Conservation (phyloP, 108 stramenopile genomes). For the Conticribra guillardii region DNA sequence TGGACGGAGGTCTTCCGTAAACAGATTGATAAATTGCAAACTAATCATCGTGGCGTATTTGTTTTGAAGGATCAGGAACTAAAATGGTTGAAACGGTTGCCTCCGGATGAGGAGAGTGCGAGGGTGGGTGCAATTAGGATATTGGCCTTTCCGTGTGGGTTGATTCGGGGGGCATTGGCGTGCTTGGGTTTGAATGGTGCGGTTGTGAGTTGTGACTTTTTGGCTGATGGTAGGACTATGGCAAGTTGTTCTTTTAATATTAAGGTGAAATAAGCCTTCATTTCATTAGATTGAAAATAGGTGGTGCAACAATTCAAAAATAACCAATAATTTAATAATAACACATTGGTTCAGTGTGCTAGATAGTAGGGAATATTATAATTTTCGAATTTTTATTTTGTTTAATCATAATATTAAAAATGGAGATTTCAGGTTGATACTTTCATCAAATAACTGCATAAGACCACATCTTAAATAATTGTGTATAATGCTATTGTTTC, state of each 20-base stretch:
- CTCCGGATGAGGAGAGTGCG: conserved; percentile 71
- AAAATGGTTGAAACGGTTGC: conserved; percentile 77
- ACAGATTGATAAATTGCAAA: conserved; percentile 95
- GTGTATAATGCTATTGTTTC: no score
- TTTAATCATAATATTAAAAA: no score
- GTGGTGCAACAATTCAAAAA: no score
- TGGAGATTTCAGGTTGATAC: no score
- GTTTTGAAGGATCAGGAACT: conserved; percentile 90
- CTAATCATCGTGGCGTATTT: conserved; percentile 94
- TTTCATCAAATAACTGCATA: no score
- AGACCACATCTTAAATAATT: no score
- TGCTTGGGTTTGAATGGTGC: conserved; percentile 86
- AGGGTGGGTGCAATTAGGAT: conserved; percentile 81
- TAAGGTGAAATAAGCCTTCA: conserved; percentile 84
- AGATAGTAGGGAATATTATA: no score
- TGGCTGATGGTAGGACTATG: conserved; percentile 89
- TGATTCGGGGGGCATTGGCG: conserved; percentile 88
- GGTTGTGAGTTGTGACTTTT: conserved; percentile 91
- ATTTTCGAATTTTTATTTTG: no score
- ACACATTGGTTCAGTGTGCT: no score
- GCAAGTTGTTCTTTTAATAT: conserved; percentile 93
- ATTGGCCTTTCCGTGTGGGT: conserved; percentile 89
- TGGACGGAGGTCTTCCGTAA: conserved; percentile 94
- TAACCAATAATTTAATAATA: no score
- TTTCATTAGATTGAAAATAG: no score